Evolutionary conservation across 2,329 filamentous ascomycete genomes (phyloP).

Genomic region (Pochonia chlamydosporia): DNA sequence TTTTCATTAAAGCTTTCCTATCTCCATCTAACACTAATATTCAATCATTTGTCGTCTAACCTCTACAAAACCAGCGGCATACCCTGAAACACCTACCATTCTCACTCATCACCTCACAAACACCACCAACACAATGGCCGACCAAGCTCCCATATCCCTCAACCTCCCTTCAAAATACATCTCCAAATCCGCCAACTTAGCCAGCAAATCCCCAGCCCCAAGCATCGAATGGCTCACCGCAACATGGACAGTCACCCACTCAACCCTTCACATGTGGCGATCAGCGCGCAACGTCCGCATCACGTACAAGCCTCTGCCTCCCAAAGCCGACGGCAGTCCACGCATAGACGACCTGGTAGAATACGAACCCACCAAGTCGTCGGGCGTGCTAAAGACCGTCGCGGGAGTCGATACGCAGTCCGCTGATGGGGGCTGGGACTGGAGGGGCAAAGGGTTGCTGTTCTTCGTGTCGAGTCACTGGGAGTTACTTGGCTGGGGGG

Average conservation of each 20-base stretch:
- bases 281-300: conserved; percentile 74
- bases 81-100: no score
- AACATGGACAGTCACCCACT: conserved; percentile 71
- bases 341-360: conserved; percentile 68
- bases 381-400: conserved; percentile 51
- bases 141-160: conserved; percentile 18
- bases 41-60: neutral
- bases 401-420: conserved; percentile 55
- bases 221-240: conserved; percentile 54
- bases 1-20: no score
- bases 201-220: conserved; percentile 33
- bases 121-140: conserved; percentile 8
- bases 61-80: neutral
- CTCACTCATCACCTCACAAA: neutral
- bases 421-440: conserved; percentile 52
- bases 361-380: conserved; percentile 51
- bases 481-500: conserved; percentile 76
- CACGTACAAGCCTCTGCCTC: conserved; percentile 57
- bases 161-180: conserved; percentile 43
- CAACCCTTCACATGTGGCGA: conserved; percentile 75
- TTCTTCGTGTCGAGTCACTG: conserved; percentile 69
- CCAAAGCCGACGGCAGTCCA: conserved; percentile 29
- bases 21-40: no score
- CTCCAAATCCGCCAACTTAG: conserved; percentile 15
- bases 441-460: conserved; percentile 73